Evolutionary conservation across 345 rosid genomes (phyloP), one percentile per base, ranked within the genome.

Genomic region (Brassica cretica): DNA sequence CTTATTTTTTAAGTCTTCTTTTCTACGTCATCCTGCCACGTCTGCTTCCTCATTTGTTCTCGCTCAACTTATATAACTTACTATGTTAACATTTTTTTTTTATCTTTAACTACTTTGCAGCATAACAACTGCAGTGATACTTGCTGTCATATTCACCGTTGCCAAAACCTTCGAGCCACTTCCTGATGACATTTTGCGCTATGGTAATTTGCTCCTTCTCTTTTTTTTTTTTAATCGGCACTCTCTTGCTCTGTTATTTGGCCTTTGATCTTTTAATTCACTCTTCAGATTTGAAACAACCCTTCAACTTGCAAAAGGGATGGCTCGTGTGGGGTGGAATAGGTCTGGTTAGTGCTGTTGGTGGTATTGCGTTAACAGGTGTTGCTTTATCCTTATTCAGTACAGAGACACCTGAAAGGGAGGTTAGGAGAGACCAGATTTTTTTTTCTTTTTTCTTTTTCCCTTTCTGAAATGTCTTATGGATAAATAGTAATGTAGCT

Each of bases 171-270:
- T 89, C 46, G 88, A 85, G 33, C 99, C 98, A 5, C 91, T 91
- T 85, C 93, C 98, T 76, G 82, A 85, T 68, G 97, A 95, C 66
- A 70, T 95, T 72, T 89, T 87, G 70, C 88, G 89, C 77, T 92
- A 89, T 80, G 98, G 97, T 95, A 90, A 53, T 76, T 5, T 66
- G 53, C 8, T 35, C 41, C 5, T 10, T 49, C 53, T 5, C 15
- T 49, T 49, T 49, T 63, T 6, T 76, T 33, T 29, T 33, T 33
- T 33, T 5, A 5, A 41, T 46, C 53, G 5, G 33, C 37, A 7
- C 0, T 4, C 76, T 32, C 18, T 81, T 76, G 29, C 18, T 76
- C 60, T 12, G 32, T 44, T 63, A 4, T 68, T 41, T 29, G 41
- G 55, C 27, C 8, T 56, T 7, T 63, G 46, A 69, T 2, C 8